Base-by-base conservation (phyloP, 2,329 filamentous ascomycete species). In the Pseudogymnoascus sp. region DNA sequence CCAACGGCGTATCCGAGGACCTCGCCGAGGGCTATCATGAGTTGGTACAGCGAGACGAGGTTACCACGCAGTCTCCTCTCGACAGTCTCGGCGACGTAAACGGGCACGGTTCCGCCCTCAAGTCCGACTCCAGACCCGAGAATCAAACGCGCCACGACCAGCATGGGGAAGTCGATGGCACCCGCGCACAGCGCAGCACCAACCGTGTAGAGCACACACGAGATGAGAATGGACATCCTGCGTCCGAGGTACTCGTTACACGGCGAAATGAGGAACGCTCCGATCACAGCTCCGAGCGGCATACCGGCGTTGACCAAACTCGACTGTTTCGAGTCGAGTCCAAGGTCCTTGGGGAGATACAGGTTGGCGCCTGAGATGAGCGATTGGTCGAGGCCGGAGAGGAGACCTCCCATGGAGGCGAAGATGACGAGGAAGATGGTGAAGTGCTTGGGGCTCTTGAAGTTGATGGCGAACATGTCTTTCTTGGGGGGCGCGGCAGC, bases 11-110 rank as follows among this genome's bases (percentile, higher is more conserved):
- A 90, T 2, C 88, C 88, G 1, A 91, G 77, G 1, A 91, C 88
- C 68, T 90, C 88, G 29, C 88, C 88, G 0, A 91, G 79, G 0
- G 88, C 88, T 69, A 91, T 91, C 75, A 88, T 90, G 75, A 90
- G 84, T 71, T 91, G 88, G 72, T 90, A 91, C 0, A 90, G 77
- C 0, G 87, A 89, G 1, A 91, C 88, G 60, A 91, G 75, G 72
- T 90, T 90, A 67, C 88, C 88, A 69, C 88, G 83, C 23, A 89
- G 80, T 64, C 79, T 81, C 33, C 84, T 80, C 68, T 88, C 86
- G 46, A 90, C 88, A 0, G 85, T 87, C 74, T 91, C 88, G 1
- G 88, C 87, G 31, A 91, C 88, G 66, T 91, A 91, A 62, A 90
- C 85, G 0, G 87, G 87, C 4, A 90, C 88, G 0, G 88, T 90